These are phyloP conservation scores for Ustilago xerochloae DNA, from an alignment of 1,284 basidiomycete species.

Conservation along the genomic window DNA sequence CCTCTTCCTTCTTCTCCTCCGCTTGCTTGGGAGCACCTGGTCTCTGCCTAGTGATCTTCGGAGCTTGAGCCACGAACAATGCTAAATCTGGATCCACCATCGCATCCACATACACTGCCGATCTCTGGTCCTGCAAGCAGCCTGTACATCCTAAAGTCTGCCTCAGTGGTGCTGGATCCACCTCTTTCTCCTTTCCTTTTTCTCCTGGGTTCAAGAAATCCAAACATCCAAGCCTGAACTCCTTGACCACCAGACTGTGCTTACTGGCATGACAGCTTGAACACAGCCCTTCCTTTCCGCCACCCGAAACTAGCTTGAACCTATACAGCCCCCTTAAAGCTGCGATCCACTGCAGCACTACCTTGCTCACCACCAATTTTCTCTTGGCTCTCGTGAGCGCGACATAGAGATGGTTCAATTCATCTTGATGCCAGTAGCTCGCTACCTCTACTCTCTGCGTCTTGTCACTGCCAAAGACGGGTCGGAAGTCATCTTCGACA, in stretches of 20 bases:
- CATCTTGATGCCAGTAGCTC: constrained; percentile 47
- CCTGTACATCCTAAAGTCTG: constrained; percentile 22
- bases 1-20: not conserved
- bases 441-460: constrained; percentile 42
- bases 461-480: constrained; percentile 29
- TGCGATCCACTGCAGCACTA: constrained; percentile 54
- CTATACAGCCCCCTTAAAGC: constrained; percentile 49
- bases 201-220: constrained; percentile 37
- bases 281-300: constrained; percentile 30
- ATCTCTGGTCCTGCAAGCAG: constrained; percentile 17
- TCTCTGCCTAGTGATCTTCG: constrained; percentile 39
- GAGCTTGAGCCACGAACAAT: constrained; percentile 24
- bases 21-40: constrained; percentile 23
- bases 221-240: constrained; percentile 28
- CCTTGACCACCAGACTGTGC: constrained; percentile 26
- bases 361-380: constrained; percentile 39
- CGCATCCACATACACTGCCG: constrained; percentile 9
- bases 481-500: constrained; percentile 60
- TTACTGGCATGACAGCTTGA: constrained; percentile 30
- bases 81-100: constrained; percentile 27
- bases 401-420: constrained; percentile 62
- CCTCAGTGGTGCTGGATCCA: constrained; percentile 16
- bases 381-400: constrained; percentile 57
- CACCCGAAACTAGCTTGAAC: constrained; percentile 19
- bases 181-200: not conserved